phyloP scores from a whole-genome alignment of 495 filamentous ascomycete species.

The Beverwykella pulmonaria region DNA sequence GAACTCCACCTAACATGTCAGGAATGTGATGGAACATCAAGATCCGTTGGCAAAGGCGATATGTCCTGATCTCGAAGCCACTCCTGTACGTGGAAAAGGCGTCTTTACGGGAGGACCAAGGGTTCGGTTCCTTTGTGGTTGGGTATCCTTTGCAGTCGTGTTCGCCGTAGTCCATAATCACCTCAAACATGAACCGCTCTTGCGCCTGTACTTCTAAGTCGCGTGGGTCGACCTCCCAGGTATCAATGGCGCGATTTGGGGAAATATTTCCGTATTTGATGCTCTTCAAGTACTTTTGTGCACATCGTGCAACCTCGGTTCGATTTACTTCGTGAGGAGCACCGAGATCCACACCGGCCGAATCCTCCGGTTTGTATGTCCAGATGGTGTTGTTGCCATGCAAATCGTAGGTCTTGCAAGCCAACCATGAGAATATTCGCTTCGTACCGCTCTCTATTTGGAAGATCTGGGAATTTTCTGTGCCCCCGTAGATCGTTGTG shows the following conservation, averaged over 20 bases:
- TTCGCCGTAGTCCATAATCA: slow-evolving; percentile 50
- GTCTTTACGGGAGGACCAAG: neutral
- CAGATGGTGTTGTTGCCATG: slow-evolving; percentile 29
- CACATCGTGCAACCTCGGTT: neutral
- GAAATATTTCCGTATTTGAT: slow-evolving; percentile 43
- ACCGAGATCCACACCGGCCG: neutral
- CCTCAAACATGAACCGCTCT: slow-evolving; percentile 43
- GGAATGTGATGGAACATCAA: slow-evolving; percentile 3
- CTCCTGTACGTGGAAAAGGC: neutral
- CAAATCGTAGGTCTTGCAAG: slow-evolving; percentile 22
- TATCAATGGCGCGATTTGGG: too few relatives aligned
- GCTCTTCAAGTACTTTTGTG: slow-evolving; percentile 38
- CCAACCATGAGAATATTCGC: slow-evolving; percentile 35
- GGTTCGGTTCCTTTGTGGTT: neutral
- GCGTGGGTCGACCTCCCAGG: neutral
- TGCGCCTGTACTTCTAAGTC: neutral
- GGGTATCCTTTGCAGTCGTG: too few relatives aligned
- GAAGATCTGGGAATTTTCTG: slow-evolving; percentile 13
- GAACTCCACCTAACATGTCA: neutral
- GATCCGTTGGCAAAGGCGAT: neutral
- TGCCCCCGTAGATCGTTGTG: slow-evolving; percentile 22
- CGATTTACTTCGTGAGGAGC: slow-evolving; percentile 21
- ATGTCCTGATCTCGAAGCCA: neutral
- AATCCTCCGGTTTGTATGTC: slow-evolving; percentile 39
- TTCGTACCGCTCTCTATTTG: slow-evolving; percentile 1